phyloP scores from a whole-genome alignment of 164 flowering plant genomes.

The Berberis vulgaris region DNA sequence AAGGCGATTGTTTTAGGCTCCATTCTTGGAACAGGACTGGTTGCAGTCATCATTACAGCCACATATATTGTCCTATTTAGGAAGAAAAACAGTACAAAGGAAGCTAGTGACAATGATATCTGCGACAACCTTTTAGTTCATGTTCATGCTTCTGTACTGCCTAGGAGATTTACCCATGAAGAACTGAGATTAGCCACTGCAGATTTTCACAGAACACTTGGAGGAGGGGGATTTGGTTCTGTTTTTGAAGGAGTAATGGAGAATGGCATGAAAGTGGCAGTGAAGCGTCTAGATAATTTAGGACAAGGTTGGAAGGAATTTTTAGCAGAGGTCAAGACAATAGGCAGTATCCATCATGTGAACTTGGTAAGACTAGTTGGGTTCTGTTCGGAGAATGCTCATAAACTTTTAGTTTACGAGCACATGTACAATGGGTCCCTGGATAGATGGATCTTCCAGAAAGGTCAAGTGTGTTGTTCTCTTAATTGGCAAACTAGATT shows the following conservation, averaged over 20 bases:
- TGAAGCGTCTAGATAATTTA: conserved; percentile 19
- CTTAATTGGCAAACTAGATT: conserved; percentile 16
- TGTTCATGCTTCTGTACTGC: no score
- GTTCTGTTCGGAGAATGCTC: conserved; percentile 18
- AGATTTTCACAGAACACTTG: conserved; percentile 9
- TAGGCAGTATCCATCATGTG: conserved; percentile 24
- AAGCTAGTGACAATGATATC: no score
- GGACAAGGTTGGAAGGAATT: conserved; percentile 21
- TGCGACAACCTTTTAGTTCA: no score
- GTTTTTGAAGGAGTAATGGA: conserved; percentile 18
- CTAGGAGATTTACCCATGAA: no score
- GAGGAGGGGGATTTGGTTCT: conserved; percentile 22
- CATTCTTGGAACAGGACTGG: no score
- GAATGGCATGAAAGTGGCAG: conserved; percentile 18
- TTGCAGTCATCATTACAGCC: no score
- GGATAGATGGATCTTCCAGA: conserved; percentile 18
- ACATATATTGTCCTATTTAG: neutral
- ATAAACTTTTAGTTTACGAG: conserved; percentile 21
- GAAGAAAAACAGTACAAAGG: no score
- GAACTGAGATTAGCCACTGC: conserved; percentile 4
- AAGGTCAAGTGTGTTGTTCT: neutral
- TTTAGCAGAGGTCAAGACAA: conserved; percentile 20
- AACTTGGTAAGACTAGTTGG: conserved; percentile 21
- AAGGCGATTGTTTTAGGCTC: neutral
- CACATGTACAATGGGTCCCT: conserved; percentile 13